Evolutionary conservation across 495 filamentous ascomycete species (phyloP).

Genomic region (Talaromyces adpressus): DNA sequence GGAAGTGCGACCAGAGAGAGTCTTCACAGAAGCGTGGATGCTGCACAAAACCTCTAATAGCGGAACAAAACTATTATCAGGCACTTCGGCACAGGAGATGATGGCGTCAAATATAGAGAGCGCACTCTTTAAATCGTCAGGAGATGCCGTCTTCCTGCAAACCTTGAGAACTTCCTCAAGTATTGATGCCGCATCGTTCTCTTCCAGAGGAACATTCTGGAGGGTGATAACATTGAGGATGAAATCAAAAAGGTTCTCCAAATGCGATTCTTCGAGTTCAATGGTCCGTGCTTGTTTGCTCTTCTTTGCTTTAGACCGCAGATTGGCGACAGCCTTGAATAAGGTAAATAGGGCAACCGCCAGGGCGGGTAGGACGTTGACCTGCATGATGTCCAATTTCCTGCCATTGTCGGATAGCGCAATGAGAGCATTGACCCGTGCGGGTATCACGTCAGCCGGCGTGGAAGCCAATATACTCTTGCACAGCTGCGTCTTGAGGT

Average conservation of each 20-base stretch:
- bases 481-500: conserved; percentile 27
- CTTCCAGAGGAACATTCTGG: conserved; percentile 68
- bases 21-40: conserved; percentile 67
- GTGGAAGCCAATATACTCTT: conserved; percentile 30
- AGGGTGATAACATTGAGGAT: conserved; percentile 76
- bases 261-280: conserved; percentile 53
- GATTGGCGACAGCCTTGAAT: conserved; percentile 28
- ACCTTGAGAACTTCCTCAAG: conserved; percentile 63
- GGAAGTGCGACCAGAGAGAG: conserved; percentile 66
- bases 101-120: conserved; percentile 73
- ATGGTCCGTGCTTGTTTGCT: conserved; percentile 40
- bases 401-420: conserved; percentile 39
- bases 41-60: conserved; percentile 77
- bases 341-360: conserved; percentile 35
- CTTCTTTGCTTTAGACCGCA: conserved; percentile 41
- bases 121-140: conserved; percentile 67
- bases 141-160: conserved; percentile 66
- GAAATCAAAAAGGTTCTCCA: conserved; percentile 65
- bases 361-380: conserved; percentile 34
- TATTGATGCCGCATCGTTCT: conserved; percentile 57
- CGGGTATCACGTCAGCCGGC: conserved; percentile 33
- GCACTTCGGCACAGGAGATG: conserved; percentile 71
- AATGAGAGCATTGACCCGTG: conserved; percentile 34
- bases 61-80: conserved; percentile 54
- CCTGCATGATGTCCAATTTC: conserved; percentile 31